Evolutionary conservation across 2,329 filamentous ascomycete genomes (phyloP).

Genomic region (Phaeosphaeriaceae sp.): DNA sequence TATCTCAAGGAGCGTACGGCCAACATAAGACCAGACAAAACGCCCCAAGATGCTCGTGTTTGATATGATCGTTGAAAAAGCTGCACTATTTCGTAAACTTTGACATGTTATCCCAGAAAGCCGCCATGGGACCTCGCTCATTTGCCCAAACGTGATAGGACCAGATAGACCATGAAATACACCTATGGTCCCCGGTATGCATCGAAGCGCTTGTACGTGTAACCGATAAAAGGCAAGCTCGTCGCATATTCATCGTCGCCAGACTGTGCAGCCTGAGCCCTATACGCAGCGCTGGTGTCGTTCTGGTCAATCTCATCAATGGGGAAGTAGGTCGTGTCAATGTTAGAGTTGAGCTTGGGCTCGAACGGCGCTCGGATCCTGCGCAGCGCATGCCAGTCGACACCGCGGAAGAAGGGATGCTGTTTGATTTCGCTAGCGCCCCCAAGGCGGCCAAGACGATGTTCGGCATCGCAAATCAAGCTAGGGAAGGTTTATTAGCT

Average conservation of each 20-base stretch:
- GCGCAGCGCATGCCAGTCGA: constrained; percentile 91
- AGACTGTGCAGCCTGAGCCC: constrained; percentile 78
- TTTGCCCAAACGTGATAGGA: background rate
- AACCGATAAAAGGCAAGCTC: constrained; percentile 94
- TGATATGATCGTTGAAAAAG: constrained; percentile 8
- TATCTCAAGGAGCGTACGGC: background rate
- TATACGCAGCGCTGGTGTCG: constrained; percentile 86
- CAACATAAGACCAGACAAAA: constrained; percentile 9
- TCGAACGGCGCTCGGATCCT: constrained; percentile 96
- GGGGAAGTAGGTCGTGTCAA: constrained; percentile 98
- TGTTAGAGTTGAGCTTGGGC: constrained; percentile 88
- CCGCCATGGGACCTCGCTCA: background rate
- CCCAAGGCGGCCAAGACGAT: constrained; percentile 81
- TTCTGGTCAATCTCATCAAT: constrained; percentile 98
- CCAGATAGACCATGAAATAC: constrained; percentile 2
- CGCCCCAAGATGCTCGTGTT: constrained; percentile 25
- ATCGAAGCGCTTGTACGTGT: constrained; percentile 97
- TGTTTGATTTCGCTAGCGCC: constrained; percentile 91
- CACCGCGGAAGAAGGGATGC: constrained; percentile 95
- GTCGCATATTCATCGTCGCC: constrained; percentile 82
- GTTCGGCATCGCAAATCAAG: constrained; percentile 91
- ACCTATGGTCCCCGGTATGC: constrained; percentile 59
- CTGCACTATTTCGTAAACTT: background rate
- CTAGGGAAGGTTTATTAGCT: constrained; percentile 55
- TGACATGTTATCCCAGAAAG: background rate